phyloP scores from a whole-genome alignment of 2,329 filamentous ascomycete species.

The Elsinoe ampelina region DNA sequence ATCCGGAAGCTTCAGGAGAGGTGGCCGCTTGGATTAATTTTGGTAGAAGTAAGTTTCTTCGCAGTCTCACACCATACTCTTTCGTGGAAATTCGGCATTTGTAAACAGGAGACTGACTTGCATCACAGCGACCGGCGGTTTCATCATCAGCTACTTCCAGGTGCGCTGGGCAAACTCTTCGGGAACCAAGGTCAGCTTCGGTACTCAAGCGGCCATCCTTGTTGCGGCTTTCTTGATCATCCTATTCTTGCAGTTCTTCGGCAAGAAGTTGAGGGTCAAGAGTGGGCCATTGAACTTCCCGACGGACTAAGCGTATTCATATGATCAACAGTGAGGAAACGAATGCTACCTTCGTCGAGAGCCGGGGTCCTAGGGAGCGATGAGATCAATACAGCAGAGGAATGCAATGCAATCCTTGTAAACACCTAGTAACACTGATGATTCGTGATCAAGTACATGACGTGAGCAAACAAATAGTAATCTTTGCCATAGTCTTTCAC shows the following conservation, averaged over 20 bases:
- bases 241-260: slow-evolving; percentile 15
- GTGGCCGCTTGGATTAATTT: slow-evolving; percentile 46
- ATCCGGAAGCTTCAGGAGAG: slow-evolving; percentile 47
- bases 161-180: slow-evolving; percentile 35
- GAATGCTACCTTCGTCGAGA: too few species aligned
- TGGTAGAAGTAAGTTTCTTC: slow-evolving; percentile 19
- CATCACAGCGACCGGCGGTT: slow-evolving; percentile 36
- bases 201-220: slow-evolving; percentile 16
- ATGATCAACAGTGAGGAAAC: background rate
- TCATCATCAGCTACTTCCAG: slow-evolving; percentile 45
- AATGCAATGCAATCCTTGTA: too few species aligned
- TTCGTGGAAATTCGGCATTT: too few species aligned
- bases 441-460: background rate
- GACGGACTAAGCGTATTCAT: background rate
- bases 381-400: too few species aligned
- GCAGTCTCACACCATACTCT: too few species aligned
- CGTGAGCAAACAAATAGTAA: background rate
- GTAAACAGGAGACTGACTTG: background rate
- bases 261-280: slow-evolving; percentile 13
- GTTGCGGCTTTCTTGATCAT: slow-evolving; percentile 15
- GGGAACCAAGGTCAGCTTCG: slow-evolving; percentile 16
- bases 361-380: background rate
- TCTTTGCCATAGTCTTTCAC: background rate
- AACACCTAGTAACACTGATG: background rate
- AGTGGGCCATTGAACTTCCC: slow-evolving; percentile 13